phyloP scores from a whole-genome alignment of 495 filamentous ascomycete species.

The Haplographium delicatum region DNA sequence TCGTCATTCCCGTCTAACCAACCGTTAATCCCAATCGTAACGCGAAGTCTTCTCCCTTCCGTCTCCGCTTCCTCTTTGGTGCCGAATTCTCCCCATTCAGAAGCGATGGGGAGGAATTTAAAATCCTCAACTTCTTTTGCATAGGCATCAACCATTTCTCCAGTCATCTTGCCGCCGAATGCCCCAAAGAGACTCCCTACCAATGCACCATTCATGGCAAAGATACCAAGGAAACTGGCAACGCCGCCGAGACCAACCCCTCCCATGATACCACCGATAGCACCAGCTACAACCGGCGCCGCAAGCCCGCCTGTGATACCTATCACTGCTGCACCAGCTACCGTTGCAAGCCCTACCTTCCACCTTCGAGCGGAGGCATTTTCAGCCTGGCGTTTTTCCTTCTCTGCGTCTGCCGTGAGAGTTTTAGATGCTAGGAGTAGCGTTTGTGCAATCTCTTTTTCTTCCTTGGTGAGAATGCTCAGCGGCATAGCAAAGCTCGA shows the following conservation, averaged over 20 bases:
- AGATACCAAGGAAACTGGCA: constrained; percentile 67
- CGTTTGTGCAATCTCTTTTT: constrained; percentile 65
- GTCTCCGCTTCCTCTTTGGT: constrained; percentile 35
- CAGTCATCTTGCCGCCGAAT: constrained; percentile 80
- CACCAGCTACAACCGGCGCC: constrained; percentile 74
- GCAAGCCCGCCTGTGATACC: constrained; percentile 73
- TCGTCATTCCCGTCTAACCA: constrained; percentile 70
- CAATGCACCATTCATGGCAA: constrained; percentile 69
- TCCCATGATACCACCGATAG: constrained; percentile 79
- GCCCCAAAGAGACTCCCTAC: constrained; percentile 85
- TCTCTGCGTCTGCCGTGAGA: constrained; percentile 62
- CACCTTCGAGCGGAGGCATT: constrained; percentile 59
- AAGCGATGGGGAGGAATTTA: constrained; percentile 70
- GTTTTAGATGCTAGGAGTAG: constrained; percentile 66
- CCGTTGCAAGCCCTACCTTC: constrained; percentile 73
- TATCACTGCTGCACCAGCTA: constrained; percentile 65
- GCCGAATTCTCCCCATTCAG: constrained; percentile 33
- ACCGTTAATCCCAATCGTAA: constrained; percentile 81
- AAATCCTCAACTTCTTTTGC: constrained; percentile 87
- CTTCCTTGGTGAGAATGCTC: constrained; percentile 60
- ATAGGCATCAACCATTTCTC: constrained; percentile 81
- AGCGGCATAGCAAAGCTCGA: constrained; percentile 61
- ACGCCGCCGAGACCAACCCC: constrained; percentile 66
- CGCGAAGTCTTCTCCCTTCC: constrained; percentile 59
- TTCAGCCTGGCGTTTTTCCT: constrained; percentile 61